Evolutionary conservation across 1,284 basidiomycete species (phyloP), one percentile per base, ranked within the genome.

Genomic region (Ganoderma lucidum): DNA sequence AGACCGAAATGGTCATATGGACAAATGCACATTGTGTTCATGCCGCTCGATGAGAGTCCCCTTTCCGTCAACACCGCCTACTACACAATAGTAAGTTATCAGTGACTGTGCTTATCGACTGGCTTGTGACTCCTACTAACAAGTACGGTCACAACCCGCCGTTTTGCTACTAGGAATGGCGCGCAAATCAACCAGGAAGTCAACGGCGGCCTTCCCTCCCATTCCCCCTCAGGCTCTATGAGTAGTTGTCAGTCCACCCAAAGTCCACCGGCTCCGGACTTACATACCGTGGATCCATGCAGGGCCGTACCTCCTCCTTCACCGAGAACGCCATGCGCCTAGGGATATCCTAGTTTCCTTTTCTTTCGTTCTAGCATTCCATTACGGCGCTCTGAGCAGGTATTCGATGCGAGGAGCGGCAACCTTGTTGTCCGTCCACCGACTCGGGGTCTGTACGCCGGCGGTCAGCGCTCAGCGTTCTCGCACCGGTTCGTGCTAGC

Each of bases 361-460:
- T 28, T 62, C 23, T 45, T 66, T 53, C 48, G 23, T 66, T 53
- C 37, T 8, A 59, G 56, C 35, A 39, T 59, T 59, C 56, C 32
- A 37, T 37, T 35, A 39, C 56, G 35, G 56, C 56, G 56, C 56
- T 23, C 35, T 6, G 8, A 14, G 35, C 56, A 59, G 17, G 35
- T 15, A 35, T 59, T 59, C 32, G 32, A 56, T 59, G 56, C 56
- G 56, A 58, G 56, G 28, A 45, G 37, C 61, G 66, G 61, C 66
- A 42, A 63, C 42, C 23, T 62, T 42, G 66, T 42, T 30, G 39
- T 17, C 45, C 61, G 30, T 28, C 37, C 30, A 67, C 61, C 53
- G 53, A 58, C 32, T 30, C 66, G 66, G 66, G 35, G 41, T 41
- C 53, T 48, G 53, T 66, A 66, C n/a, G 6, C 15, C 17, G 48